Evolutionary conservation across 441 rosid genomes (phyloP).

Genomic region (Brassica balearica): DNA sequence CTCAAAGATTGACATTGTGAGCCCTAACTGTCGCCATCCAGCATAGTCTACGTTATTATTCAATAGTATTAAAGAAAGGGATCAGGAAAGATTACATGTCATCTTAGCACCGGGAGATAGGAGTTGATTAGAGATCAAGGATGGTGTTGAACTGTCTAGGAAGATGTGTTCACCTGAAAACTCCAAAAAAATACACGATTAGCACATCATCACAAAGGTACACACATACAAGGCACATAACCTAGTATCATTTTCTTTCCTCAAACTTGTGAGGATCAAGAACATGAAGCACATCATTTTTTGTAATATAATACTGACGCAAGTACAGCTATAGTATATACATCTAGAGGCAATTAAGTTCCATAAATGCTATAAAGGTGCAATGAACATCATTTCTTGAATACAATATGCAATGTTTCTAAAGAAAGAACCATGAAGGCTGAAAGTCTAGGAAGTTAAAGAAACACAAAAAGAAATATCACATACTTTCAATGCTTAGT

Average conservation of each 20-base stretch:
- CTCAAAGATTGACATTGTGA: conserved; percentile 18
- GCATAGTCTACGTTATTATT: conserved; percentile 11
- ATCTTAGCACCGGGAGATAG: conserved; percentile 70
- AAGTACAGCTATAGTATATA: conserved; percentile 22
- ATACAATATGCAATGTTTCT: conserved; percentile 23
- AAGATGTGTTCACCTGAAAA: conserved; percentile 85
- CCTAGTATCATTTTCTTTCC: not conserved
- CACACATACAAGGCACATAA: conserved; percentile 12
- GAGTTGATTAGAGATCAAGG: conserved; percentile 76
- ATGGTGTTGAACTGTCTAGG: conserved; percentile 67
- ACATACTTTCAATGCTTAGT: conserved; percentile 5
- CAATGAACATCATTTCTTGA: conserved; percentile 18
- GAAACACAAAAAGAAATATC: conserved; percentile 4
- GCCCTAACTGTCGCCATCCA: conserved; percentile 12
- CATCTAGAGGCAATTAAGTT: conserved; percentile 6
- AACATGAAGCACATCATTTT: conserved; percentile 2
- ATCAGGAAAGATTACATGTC: conserved; percentile 61
- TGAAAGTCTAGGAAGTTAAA: not conserved
- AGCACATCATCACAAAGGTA: conserved; percentile 23
- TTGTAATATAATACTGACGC: conserved; percentile 20
- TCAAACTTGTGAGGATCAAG: conserved; percentile 21
- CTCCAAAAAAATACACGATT: conserved; percentile 25
- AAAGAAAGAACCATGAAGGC: conserved; percentile 2
- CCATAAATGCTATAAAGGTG: conserved; percentile 16
- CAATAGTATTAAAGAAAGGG: conserved; percentile 27